These are phyloP conservation scores for Durusdinium trenchii DNA, from an alignment of 73 alveolate species.

Conservation along the genomic window DNA sequence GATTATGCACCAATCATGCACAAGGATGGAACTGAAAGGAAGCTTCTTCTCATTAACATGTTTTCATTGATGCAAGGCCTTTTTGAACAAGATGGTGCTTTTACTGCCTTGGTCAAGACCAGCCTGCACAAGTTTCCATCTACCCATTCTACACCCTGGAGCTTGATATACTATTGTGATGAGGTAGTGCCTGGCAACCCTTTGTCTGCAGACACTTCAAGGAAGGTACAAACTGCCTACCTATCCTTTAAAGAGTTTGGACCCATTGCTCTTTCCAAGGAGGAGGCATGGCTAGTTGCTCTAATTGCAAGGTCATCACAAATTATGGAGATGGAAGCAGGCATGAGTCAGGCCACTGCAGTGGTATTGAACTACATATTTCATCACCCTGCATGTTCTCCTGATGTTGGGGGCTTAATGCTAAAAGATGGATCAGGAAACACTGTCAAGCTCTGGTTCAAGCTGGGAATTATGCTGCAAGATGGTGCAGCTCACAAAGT, in stretches of 20 bases:
- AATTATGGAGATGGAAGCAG: background rate
- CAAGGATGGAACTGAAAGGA: background rate
- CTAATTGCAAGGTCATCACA: background rate
- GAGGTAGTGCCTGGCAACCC: slow-evolving; percentile 3
- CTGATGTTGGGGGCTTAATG: background rate
- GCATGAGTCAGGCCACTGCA: background rate
- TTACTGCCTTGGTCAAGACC: background rate
- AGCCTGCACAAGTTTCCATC: background rate
- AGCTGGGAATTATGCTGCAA: background rate
- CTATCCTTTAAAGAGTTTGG: background rate
- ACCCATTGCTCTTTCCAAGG: background rate
- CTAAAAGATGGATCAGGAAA: background rate
- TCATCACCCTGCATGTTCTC: background rate
- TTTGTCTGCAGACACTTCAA: background rate
- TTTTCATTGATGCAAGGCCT: background rate
- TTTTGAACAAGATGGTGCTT: background rate
- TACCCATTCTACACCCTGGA: background rate
- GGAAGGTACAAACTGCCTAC: background rate
- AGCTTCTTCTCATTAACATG: background rate
- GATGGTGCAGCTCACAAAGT: slow-evolving; percentile 37
- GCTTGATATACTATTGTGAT: background rate
- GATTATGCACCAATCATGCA: too few species aligned
- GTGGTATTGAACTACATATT: background rate
- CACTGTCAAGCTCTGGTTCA: background rate
- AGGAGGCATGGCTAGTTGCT: background rate